Percentiles rank a stretch among this genome's conserved stretches.
Conservation (phyloP, 2,329 filamentous ascomycete species). For the Fusarium temperatum region DNA sequence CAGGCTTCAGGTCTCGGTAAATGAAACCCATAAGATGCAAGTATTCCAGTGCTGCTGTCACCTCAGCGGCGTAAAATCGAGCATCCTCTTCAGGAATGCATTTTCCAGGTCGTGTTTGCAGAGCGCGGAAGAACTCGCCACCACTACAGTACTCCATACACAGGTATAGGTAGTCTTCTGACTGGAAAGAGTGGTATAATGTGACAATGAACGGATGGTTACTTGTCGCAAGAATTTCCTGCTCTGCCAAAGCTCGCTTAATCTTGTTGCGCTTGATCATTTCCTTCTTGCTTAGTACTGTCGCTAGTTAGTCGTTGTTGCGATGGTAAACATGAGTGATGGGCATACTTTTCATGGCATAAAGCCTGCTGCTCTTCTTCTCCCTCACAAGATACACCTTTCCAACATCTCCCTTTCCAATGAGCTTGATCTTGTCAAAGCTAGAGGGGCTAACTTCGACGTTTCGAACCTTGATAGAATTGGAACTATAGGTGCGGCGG, state of each 20-base stretch:
- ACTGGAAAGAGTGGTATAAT: conserved; percentile 98
- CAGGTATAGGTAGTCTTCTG: conserved; percentile 97
- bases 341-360: conserved; percentile 94
- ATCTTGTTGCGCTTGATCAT: conserved; percentile 99
- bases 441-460: conserved; percentile 95
- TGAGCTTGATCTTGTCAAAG: conserved; percentile 99
- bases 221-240: conserved; percentile 97
- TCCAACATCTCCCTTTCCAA: conserved; percentile 97
- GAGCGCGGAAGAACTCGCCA: conserved; percentile 95
- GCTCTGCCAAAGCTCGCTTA: conserved; percentile 95
- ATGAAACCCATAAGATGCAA: conserved; percentile 99
- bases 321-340: background rate
- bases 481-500: conserved; percentile 95
- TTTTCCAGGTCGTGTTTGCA: conserved; percentile 96
- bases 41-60: conserved; percentile 95
- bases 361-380: conserved; percentile 94
- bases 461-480: conserved; percentile 97
- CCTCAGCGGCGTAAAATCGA: conserved; percentile 96
- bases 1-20: conserved; percentile 96
- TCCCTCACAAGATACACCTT: conserved; percentile 98
- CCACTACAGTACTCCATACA: conserved; percentile 99
- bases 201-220: conserved; percentile 99
- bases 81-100: conserved; percentile 97
- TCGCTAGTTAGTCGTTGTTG: conserved; percentile 47
- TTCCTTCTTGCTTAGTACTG: conserved; percentile 98